Evolutionary conservation across 176 grass and related monocot genomes (phyloP).

Genomic region (Zoysia japonica): DNA sequence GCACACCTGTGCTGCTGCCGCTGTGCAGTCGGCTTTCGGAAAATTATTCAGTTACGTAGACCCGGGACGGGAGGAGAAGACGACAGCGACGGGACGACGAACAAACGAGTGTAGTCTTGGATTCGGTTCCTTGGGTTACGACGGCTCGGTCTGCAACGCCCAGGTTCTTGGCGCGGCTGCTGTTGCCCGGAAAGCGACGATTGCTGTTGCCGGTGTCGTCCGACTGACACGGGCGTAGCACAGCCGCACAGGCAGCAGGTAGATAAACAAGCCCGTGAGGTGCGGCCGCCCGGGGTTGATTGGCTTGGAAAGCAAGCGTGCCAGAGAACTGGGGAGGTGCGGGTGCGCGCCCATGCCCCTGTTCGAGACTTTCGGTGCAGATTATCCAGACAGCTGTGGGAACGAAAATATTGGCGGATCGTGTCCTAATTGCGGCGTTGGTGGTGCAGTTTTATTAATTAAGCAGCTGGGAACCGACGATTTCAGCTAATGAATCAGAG

Average conservation of each 20-base stretch:
- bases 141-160: constrained; percentile 15
- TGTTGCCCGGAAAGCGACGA: constrained; percentile 42
- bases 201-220: not conserved
- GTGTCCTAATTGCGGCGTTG: constrained; percentile 15
- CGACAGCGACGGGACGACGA: not conserved
- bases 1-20: not conserved
- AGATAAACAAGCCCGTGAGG: not conserved
- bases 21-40: not conserved
- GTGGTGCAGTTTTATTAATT: not conserved
- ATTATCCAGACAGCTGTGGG: not conserved
- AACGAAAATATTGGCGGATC: not conserved
- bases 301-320: constrained; percentile 57
- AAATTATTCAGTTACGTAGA: not conserved
- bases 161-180: constrained; percentile 20
- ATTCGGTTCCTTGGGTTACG: constrained; percentile 12
- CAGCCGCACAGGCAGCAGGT: too few relatives aligned
- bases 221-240: not conserved
- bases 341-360: constrained; percentile 15
- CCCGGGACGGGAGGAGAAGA: not conserved
- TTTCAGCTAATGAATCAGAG: not conserved
- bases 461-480: not conserved
- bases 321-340: constrained; percentile 19
- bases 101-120: not conserved
- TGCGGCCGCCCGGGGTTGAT: not conserved
- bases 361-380: not conserved